Conservation (phyloP, 768 basidiomycete genomes). For the Mycena olivaceomarginata region DNA sequence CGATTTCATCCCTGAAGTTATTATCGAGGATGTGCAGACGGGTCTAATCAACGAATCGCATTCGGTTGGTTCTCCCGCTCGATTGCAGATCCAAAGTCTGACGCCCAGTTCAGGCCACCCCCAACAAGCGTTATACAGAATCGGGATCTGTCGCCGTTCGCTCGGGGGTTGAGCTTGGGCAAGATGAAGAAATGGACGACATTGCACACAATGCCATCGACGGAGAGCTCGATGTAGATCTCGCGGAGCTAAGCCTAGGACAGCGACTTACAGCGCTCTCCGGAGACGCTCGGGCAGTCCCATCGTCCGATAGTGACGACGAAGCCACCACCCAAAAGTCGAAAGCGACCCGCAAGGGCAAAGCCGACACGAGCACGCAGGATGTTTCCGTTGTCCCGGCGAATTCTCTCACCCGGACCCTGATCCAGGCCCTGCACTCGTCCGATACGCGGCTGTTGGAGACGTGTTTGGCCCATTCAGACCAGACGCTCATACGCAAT, state of each 20-base stretch:
- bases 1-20: conserved; percentile 70
- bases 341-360: conserved; percentile 54
- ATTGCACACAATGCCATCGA: conserved; percentile 71
- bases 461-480: conserved; percentile 90
- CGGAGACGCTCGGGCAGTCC: conserved; percentile 64
- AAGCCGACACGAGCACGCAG: conserved; percentile 53
- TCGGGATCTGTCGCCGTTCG: conserved; percentile 75
- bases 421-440: conserved; percentile 97
- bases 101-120: conserved; percentile 57
- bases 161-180: conserved; percentile 80
- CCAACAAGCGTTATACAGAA: conserved; percentile 83
- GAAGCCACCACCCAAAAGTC: conserved; percentile 52
- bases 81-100: not conserved
- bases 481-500: conserved; percentile 87
- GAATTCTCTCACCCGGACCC: conserved; percentile 92
- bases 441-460: conserved; percentile 92
- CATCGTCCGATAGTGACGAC: conserved; percentile 70
- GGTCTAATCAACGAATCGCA: conserved; percentile 47
- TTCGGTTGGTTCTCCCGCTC: conserved; percentile 38
- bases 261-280: conserved; percentile 89
- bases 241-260: conserved; percentile 94
- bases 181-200: conserved; percentile 74
- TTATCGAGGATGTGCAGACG: conserved; percentile 62
- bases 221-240: conserved; percentile 85
- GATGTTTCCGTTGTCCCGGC: conserved; percentile 77